phyloP scores from a whole-genome alignment of 164 flowering plant genomes.

The Vitis labrusca region DNA sequence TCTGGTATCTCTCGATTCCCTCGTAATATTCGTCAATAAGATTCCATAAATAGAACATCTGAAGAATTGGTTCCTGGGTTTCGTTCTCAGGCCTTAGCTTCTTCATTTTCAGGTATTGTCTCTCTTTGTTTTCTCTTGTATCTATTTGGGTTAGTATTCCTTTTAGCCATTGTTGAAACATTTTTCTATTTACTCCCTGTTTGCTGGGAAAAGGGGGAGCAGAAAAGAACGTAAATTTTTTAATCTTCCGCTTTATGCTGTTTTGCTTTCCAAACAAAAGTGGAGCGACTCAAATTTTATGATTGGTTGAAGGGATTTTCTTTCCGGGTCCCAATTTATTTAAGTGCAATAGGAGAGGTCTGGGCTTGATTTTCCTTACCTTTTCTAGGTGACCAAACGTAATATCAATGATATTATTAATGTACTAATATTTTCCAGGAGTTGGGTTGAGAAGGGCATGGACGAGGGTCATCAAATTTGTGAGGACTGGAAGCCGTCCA shows the following conservation, averaged over 20 bases:
- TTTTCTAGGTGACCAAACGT: neutral
- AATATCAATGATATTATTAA: neutral
- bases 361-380: neutral
- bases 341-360: neutral
- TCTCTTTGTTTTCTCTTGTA: neutral
- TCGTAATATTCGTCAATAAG: neutral
- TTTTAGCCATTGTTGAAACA: neutral
- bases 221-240: neutral
- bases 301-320: too few relatives aligned
- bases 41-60: neutral
- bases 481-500: conserved; percentile 15
- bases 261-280: too few relatives aligned
- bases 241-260: too few relatives aligned
- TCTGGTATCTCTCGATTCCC: neutral
- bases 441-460: conserved; percentile 22
- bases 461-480: conserved; percentile 1
- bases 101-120: conserved; percentile 17
- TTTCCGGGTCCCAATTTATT: too few relatives aligned
- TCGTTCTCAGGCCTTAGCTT: neutral
- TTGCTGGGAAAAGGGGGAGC: neutral
- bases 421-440: neutral
- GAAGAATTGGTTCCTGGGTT: conserved; percentile 3
- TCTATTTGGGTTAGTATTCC: neutral
- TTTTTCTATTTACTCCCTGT: neutral
- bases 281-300: neutral